Evolutionary conservation across 176 grass and related monocot genomes (phyloP).

Genomic region (Bolboschoenus planiculmis): DNA sequence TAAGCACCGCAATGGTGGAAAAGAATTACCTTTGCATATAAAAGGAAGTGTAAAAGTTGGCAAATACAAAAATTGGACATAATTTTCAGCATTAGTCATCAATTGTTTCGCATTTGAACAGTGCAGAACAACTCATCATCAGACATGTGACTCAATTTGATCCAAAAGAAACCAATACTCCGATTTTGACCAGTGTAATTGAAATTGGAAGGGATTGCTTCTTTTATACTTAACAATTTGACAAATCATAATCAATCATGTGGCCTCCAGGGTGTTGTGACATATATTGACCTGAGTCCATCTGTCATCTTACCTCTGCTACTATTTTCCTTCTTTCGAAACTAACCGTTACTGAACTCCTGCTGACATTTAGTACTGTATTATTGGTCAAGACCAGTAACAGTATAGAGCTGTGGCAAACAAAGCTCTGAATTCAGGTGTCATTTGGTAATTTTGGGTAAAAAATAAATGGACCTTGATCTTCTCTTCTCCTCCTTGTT

Average conservation of each 20-base stretch:
- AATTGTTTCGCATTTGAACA: not conserved
- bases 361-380: not conserved
- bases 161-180: not conserved
- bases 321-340: not conserved
- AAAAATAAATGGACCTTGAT: conserved; percentile 44
- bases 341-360: not conserved
- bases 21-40: not conserved
- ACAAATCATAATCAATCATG: not conserved
- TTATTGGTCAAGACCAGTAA: not conserved
- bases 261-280: no score
- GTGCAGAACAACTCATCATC: not conserved
- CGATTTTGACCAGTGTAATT: not conserved
- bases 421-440: not conserved
- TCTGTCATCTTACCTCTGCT: no score
- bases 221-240: not conserved
- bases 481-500: conserved; percentile 40
- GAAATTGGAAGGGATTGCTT: not conserved
- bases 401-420: not conserved
- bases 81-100: not conserved
- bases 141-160: not conserved
- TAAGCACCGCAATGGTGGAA: conserved; percentile 52
- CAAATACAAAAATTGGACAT: not conserved
- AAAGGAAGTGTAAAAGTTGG: not conserved
- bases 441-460: not conserved
- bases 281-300: not conserved